phyloP scores from a whole-genome alignment of 139 green algal species.

The Asterochloris erici region DNA sequence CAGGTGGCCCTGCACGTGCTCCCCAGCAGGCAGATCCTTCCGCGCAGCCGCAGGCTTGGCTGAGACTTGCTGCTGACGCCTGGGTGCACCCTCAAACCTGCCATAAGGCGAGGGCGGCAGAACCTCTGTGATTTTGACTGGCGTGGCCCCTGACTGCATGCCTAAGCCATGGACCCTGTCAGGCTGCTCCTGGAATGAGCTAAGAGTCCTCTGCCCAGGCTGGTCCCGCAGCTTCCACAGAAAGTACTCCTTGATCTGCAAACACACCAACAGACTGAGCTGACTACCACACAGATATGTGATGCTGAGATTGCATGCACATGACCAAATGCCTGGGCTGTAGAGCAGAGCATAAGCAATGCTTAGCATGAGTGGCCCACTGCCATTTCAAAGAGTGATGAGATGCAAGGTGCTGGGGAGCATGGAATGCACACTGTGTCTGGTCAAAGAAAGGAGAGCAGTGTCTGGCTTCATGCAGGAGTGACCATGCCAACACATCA shows the following conservation, averaged over 20 bases:
- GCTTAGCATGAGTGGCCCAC: neutral
- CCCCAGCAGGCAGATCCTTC: no score
- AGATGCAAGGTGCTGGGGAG: neutral
- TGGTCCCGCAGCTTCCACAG: conserved; percentile 35
- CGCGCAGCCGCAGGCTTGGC: neutral
- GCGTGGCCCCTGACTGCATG: neutral
- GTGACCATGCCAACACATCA: neutral
- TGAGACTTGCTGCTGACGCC: neutral
- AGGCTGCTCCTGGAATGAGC: conserved; percentile 19
- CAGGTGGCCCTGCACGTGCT: no score
- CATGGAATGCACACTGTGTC: no score
- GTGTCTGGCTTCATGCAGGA: neutral
- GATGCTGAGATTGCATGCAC: neutral
- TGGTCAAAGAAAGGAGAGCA: neutral
- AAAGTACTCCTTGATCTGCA: conserved; percentile 34
- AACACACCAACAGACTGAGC: neutral
- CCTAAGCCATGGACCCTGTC: neutral
- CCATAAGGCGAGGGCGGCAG: conserved; percentile 11
- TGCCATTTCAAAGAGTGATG: neutral
- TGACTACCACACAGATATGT: neutral
- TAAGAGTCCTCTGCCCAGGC: conserved; percentile 39
- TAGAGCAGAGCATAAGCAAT: neutral
- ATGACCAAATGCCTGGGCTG: neutral
- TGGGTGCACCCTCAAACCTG: neutral
- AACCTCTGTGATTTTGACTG: neutral